A percentile compares a stretch with the other conserved stretches of the same genome.
phyloP scores from a whole-genome alignment of 129 eudicot species.

The Dittrichia graveolens region DNA sequence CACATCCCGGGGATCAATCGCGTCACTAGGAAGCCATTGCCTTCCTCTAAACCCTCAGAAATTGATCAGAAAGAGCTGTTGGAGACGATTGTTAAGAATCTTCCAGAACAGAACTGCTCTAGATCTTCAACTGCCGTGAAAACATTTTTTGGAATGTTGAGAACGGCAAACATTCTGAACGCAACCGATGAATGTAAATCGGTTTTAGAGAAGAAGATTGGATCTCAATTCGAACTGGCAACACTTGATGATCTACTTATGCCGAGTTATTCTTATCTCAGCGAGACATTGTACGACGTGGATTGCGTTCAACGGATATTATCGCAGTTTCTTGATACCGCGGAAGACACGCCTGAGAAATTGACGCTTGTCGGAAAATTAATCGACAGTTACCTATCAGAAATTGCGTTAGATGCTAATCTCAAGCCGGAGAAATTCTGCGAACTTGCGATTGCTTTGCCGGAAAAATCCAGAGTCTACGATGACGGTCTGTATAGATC shows the following conservation, averaged over 20 bases:
- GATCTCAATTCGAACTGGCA: conserved; percentile 77
- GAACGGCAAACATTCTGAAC: conserved; percentile 39
- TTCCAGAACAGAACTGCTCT: conserved; percentile 52
- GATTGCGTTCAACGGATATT: conserved; percentile 85
- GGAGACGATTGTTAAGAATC: conserved; percentile 57
- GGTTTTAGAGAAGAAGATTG: conserved; percentile 78
- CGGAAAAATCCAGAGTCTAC: conserved; percentile 70
- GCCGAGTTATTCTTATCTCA: conserved; percentile 91
- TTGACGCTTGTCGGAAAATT: conserved; percentile 84
- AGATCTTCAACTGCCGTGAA: conserved; percentile 47
- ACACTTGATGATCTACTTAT: conserved; percentile 81
- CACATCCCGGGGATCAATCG: conserved; percentile 82
- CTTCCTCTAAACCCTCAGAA: conserved; percentile 50
- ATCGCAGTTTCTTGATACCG: conserved; percentile 48
- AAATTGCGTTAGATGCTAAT: conserved; percentile 86
- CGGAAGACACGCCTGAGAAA: conserved; percentile 44
- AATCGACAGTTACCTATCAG: conserved; percentile 89
- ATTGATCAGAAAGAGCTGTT: conserved; percentile 75
- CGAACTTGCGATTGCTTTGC: conserved; percentile 64
- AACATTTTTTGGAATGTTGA: conserved; percentile 40
- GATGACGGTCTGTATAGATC: conserved; percentile 95
- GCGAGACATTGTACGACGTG: conserved; percentile 83
- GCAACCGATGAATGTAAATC: conserved; percentile 47
- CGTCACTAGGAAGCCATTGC: conserved; percentile 39
- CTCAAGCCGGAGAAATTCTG: conserved; percentile 71